phyloP scores from a whole-genome alignment of 1,284 basidiomycete genomes.

The Athelia psychrophila region DNA sequence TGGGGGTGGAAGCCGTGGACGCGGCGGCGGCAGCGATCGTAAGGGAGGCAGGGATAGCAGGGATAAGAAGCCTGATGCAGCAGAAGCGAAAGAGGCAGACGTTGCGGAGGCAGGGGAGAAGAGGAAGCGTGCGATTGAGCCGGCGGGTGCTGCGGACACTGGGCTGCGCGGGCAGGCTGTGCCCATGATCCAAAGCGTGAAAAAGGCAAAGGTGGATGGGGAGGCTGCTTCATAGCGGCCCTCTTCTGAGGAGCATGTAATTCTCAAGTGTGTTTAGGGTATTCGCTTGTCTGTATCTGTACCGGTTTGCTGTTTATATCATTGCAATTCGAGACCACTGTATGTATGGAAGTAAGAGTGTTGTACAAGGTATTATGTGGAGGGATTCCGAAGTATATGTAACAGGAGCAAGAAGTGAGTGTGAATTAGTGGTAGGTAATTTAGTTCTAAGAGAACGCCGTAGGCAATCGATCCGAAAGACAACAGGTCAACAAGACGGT shows the following conservation, averaged over 20 bases:
- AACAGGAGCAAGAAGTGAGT: too few species aligned
- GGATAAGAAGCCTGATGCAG: conserved; percentile 20
- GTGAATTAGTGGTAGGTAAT: too few species aligned
- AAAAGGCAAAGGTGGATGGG: conserved; percentile 59
- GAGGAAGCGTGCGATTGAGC: conserved; percentile 70
- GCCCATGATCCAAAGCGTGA: conserved; percentile 50
- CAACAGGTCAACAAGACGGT: too few species aligned
- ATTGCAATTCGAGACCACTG: neutral
- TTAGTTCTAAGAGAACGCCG: too few species aligned
- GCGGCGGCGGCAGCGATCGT: conserved; percentile 24
- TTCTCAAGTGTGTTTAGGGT: neutral
- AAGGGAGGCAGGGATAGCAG: conserved; percentile 24
- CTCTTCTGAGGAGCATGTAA: neutral
- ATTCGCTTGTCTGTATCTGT: neutral
- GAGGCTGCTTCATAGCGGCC: neutral
- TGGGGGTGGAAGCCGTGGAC: conserved; percentile 22
- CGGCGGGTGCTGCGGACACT: conserved; percentile 67
- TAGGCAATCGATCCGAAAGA: too few species aligned
- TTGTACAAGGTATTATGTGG: neutral
- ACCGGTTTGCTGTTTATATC: neutral
- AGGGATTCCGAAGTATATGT: too few species aligned
- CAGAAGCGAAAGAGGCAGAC: conserved; percentile 19
- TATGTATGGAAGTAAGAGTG: neutral
- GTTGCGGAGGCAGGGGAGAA: conserved; percentile 56
- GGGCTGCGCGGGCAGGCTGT: conserved; percentile 61